These are phyloP conservation scores for Hevea brasiliensis DNA, from an alignment of 345 rosid species.

Conservation along the genomic window DNA sequence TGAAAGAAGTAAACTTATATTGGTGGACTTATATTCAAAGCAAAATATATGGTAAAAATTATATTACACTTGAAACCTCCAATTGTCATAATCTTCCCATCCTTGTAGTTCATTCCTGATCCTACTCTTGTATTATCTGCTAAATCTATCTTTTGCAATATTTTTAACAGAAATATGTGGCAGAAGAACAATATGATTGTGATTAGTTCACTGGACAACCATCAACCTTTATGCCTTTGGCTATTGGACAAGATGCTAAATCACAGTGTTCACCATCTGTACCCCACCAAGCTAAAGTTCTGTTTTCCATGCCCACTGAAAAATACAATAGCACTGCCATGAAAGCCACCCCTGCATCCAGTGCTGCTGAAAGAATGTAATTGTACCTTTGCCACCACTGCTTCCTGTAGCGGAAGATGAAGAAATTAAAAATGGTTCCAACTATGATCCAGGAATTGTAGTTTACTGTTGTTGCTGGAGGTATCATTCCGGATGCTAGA, in stretches of 20 bases:
- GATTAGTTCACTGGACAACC: constrained; percentile 57
- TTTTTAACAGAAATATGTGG: neutral
- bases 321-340: constrained; percentile 78
- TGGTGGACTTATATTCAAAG: neutral
- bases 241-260: constrained; percentile 74
- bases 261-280: constrained; percentile 77
- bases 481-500: constrained; percentile 76
- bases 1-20: neutral
- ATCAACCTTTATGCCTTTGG: constrained; percentile 55
- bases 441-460: constrained; percentile 73
- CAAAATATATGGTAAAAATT: neutral
- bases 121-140: neutral
- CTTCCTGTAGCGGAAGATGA: constrained; percentile 66
- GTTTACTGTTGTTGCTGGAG: constrained; percentile 76
- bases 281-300: constrained; percentile 68
- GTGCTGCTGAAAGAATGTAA: constrained; percentile 77
- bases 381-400: constrained; percentile 91
- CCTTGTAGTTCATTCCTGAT: neutral
- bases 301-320: constrained; percentile 58
- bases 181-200: constrained; percentile 1
- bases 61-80: neutral
- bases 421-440: constrained; percentile 82
- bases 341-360: constrained; percentile 86
- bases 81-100: neutral
- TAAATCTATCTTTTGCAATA: constrained; percentile 13